These are phyloP conservation scores for Phytomonas sp. DNA, from an alignment of 208 protist species.

Conservation along the genomic window DNA sequence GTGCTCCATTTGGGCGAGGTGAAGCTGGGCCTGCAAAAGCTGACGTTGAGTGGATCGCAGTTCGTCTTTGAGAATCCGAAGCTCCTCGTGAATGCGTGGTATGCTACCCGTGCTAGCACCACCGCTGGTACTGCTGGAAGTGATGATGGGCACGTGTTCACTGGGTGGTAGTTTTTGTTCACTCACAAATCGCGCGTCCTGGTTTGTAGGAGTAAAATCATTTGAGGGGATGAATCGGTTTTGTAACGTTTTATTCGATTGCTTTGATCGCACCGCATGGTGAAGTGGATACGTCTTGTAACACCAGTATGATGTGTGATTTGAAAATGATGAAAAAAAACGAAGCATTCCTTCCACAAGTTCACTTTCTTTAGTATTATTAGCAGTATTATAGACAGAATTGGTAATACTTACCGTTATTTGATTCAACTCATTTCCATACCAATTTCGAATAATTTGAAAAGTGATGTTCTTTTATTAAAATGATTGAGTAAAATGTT, in stretches of 20 bases:
- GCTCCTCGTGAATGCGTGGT: slow-evolving; percentile 3
- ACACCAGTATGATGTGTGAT: background rate
- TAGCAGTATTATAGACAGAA: background rate
- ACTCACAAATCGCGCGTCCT: background rate
- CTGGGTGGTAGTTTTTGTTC: background rate
- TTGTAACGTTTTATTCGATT: background rate
- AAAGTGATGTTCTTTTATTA: background rate
- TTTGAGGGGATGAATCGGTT: background rate
- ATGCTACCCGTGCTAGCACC: background rate
- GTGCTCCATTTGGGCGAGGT: slow-evolving; percentile 25
- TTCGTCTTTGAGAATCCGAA: slow-evolving; percentile 12
- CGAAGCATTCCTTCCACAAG: background rate
- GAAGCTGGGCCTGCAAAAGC: slow-evolving; percentile 46
- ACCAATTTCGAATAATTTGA: background rate
- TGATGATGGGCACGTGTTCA: background rate
- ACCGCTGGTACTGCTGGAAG: background rate
- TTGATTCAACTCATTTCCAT: slow-evolving; percentile 1
- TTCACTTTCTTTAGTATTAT: background rate
- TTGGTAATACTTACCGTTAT: background rate
- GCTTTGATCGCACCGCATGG: background rate
- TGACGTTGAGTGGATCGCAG: slow-evolving; percentile 26
- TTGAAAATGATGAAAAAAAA: background rate
- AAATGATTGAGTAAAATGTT: background rate
- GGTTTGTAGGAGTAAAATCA: background rate
- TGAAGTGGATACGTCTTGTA: background rate